These are phyloP conservation scores for Heterobasidion annosum DNA, from an alignment of 1,284 basidiomycete species.

Conservation along the genomic window DNA sequence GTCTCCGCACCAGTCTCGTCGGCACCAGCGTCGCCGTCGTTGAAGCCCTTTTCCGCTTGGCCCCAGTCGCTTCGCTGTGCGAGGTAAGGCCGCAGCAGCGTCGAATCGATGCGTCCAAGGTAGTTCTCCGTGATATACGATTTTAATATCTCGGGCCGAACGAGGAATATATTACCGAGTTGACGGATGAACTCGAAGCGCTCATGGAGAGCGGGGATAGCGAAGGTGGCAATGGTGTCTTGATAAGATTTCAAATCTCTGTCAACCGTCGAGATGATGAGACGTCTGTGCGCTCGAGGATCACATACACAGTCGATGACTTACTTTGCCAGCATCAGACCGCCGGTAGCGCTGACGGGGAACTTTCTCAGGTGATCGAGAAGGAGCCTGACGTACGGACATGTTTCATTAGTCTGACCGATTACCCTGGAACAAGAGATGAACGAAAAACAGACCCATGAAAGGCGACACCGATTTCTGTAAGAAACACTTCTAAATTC, in stretches of 20 bases:
- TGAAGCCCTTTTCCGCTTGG: slow-evolving; percentile 69
- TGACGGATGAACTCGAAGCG: slow-evolving; percentile 98
- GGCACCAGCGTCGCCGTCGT: slow-evolving; percentile 35
- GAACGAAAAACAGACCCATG: slow-evolving; percentile 53
- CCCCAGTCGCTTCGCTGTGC: slow-evolving; percentile 86
- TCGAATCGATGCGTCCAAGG: slow-evolving; percentile 84
- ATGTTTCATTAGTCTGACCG: not conserved
- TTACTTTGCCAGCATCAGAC: slow-evolving; percentile 95
- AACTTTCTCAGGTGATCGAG: slow-evolving; percentile 96
- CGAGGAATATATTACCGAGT: slow-evolving; percentile 94
- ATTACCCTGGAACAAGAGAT: slow-evolving; percentile 1
- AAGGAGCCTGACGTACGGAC: slow-evolving; percentile 50
- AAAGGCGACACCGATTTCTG: slow-evolving; percentile 91
- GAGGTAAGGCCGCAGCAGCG: slow-evolving; percentile 86
- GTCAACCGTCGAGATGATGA: not conserved
- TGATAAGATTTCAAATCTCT: slow-evolving; percentile 97
- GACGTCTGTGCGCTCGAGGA: slow-evolving; percentile 8
- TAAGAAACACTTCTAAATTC: slow-evolving; percentile 87
- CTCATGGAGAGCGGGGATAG: slow-evolving; percentile 78
- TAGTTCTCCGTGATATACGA: slow-evolving; percentile 91
- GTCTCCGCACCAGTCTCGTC: slow-evolving; percentile 34
- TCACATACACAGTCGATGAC: slow-evolving; percentile 14
- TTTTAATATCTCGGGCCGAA: slow-evolving; percentile 86
- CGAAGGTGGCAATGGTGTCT: slow-evolving; percentile 79
- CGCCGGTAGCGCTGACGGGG: slow-evolving; percentile 93